Base-by-base conservation (phyloP, 2,329 filamentous ascomycete genomes). In the Fusarium begoniae region DNA sequence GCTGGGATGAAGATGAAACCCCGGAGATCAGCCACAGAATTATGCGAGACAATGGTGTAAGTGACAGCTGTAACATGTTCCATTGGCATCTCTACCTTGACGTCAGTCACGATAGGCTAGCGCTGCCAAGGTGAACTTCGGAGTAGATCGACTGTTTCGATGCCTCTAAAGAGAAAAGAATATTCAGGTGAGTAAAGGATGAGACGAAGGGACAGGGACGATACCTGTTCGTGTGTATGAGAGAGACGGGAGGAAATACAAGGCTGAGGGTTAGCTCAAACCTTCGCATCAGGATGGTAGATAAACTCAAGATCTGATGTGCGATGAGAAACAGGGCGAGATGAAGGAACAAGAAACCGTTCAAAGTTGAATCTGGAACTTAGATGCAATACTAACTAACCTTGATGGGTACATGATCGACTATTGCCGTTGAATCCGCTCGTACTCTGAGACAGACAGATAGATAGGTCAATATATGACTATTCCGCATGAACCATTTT, bases 1-100 rank as follows among this genome's bases (percentile, higher is more conserved):
- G 58, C 70, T 63, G 65, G 66, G 75, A 70, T 57, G 66, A 72
- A 73, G 51, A 73, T 76, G 72, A 77, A 78, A 77, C 75, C 28
- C 47, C 24, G n/a, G 32, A 69, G 45, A 50, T 58, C 30, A 65
- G 72, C 69, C 64, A 71, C 61, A 60, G 50, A 75, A 73, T 48
- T 40, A 75, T 66, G 64, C 57, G 69, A 75, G 69, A 75, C 69
- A 61, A 53, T 56, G 48, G 64, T 73, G 54, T 54, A 62, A 69
- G 63, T 69, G 45, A 62, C 56, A 64, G 38, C 44, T 63, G 69
- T 41, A 69, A 48, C 37, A 44, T 59, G 58, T 66, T 58, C 63
- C 63, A 60, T 35, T 50, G 18, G 17, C 35, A 47, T 60, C 45
- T 48, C 37, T 45, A 28, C 41, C 50, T 61, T 70, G 47, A 63